Evolutionary conservation across 345 rosid species (phyloP).

Genomic region (Pseudoturritis turrita): DNA sequence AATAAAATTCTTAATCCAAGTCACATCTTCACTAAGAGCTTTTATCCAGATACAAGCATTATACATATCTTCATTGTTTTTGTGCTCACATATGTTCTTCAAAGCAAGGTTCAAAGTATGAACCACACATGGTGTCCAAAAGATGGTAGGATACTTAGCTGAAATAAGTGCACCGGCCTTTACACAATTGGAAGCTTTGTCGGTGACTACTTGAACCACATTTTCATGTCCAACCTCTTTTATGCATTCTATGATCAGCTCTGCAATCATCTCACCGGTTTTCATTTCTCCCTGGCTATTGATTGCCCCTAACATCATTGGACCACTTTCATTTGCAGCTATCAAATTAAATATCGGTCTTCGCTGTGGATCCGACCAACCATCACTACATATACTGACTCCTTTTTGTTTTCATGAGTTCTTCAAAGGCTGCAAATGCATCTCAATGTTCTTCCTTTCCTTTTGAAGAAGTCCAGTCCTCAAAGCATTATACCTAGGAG

Average conservation of each 20-base stretch:
- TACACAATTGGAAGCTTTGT: neutral
- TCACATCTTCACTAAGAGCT: neutral
- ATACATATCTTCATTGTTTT: neutral
- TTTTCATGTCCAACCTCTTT: neutral
- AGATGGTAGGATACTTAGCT: neutral
- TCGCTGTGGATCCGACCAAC: neutral
- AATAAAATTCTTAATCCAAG: neutral
- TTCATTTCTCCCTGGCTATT: too few species aligned
- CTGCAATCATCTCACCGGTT: neutral
- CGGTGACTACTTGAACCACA: neutral
- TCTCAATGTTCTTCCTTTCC: neutral
- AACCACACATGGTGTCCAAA: neutral
- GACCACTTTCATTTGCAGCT: too few species aligned
- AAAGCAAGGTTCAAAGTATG: neutral
- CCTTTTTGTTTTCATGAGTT: neutral
- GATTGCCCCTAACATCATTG: too few species aligned
- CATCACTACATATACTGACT: constrained; percentile 7
- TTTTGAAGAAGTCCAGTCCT: neutral
- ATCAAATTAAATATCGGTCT: too few species aligned
- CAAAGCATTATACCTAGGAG: neutral
- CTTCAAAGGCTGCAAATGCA: neutral
- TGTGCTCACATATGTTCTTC: neutral
- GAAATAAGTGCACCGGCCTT: neutral
- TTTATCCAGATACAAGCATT: neutral
- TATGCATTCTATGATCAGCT: neutral